Conservation (phyloP, 2,329 filamentous ascomycete genomes). For the Didymella arachidicola region DNA sequence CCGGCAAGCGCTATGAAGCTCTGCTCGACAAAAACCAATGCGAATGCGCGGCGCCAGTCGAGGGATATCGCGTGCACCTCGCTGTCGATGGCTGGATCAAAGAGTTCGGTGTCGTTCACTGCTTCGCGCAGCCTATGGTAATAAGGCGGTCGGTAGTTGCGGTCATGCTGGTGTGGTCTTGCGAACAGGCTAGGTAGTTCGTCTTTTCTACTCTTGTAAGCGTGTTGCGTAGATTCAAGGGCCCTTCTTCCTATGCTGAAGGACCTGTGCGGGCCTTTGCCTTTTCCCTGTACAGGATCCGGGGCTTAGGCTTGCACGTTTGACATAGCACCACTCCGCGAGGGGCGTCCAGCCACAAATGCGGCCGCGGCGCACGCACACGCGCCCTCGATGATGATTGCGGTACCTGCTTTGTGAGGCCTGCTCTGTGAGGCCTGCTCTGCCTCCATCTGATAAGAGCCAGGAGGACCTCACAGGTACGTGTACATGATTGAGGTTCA, state of each 20-base stretch:
- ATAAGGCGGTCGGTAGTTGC: slow-evolving; percentile 31
- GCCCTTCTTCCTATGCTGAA: slow-evolving; percentile 27
- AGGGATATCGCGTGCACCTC: slow-evolving; percentile 27
- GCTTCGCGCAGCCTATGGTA: slow-evolving; percentile 24
- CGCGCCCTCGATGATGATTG: neutral
- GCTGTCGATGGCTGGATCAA: slow-evolving; percentile 26
- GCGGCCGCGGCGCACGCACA: slow-evolving; percentile 23
- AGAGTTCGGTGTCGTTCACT: slow-evolving; percentile 29
- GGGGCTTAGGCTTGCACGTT: slow-evolving; percentile 14
- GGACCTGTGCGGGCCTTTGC: slow-evolving; percentile 5
- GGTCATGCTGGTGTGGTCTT: slow-evolving; percentile 27
- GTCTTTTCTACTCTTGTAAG: slow-evolving; percentile 14
- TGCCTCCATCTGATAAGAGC: slow-evolving; percentile 17
- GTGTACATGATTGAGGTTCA: slow-evolving; percentile 22
- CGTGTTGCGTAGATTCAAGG: slow-evolving; percentile 16
- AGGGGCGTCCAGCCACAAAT: slow-evolving; percentile 33
- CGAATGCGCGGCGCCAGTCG: slow-evolving; percentile 26
- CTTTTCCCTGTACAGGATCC: slow-evolving; percentile 14
- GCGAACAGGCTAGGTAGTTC: slow-evolving; percentile 16
- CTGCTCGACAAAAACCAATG: slow-evolving; percentile 27
- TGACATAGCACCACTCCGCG: slow-evolving; percentile 27
- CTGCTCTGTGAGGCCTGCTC: slow-evolving; percentile 18
- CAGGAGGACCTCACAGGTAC: slow-evolving; percentile 30
- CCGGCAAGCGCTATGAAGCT: slow-evolving; percentile 19
- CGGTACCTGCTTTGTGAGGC: slow-evolving; percentile 16